These are phyloP conservation scores for Rhizopus delemar DNA, from an alignment of 371 early-diverging fungal genomes.

Conservation along the genomic window DNA sequence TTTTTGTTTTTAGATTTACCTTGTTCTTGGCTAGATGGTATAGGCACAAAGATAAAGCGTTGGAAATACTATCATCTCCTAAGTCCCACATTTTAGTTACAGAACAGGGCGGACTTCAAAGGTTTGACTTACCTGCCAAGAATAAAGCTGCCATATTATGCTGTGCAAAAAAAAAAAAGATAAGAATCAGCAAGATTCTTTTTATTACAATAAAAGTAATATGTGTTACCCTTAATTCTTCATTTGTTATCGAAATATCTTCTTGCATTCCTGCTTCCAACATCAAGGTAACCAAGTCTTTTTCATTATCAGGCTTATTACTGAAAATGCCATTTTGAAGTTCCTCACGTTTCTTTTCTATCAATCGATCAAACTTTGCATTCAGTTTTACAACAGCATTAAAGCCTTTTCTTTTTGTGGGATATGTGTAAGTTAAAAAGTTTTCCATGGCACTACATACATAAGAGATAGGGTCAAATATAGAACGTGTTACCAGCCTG, in stretches of 20 bases:
- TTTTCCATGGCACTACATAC: constrained; percentile 15
- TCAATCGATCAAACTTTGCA: constrained; percentile 12
- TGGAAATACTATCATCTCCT: constrained; percentile 25
- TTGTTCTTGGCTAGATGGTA: constrained; percentile 29
- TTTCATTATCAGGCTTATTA: constrained; percentile 14
- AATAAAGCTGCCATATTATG: constrained; percentile 28
- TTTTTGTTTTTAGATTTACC: constrained; percentile 27
- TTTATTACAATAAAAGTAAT: not conserved
- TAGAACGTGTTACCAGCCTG: constrained; percentile 9
- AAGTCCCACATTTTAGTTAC: constrained; percentile 2
- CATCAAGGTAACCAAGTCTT: constrained; percentile 23
- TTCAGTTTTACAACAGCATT: constrained; percentile 15
- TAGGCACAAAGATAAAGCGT: constrained; percentile 17
- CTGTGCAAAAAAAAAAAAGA: constrained; percentile 1
- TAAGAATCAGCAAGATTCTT: not conserved
- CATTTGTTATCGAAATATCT: constrained; percentile 8
- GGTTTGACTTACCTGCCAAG: constrained; percentile 17
- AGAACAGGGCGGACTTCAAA: no score
- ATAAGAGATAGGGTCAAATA: constrained; percentile 21
- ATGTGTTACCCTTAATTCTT: constrained; percentile 13
- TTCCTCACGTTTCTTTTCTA: constrained; percentile 6
- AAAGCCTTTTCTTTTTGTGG: constrained; percentile 19
- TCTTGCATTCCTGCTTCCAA: constrained; percentile 16
- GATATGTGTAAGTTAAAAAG: constrained; percentile 15
- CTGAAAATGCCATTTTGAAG: constrained; percentile 10